Evolutionary conservation across 2,329 filamentous ascomycete genomes (phyloP), one percentile per base, ranked within the genome.

Genomic region (Lachnellula subtilissima): DNA sequence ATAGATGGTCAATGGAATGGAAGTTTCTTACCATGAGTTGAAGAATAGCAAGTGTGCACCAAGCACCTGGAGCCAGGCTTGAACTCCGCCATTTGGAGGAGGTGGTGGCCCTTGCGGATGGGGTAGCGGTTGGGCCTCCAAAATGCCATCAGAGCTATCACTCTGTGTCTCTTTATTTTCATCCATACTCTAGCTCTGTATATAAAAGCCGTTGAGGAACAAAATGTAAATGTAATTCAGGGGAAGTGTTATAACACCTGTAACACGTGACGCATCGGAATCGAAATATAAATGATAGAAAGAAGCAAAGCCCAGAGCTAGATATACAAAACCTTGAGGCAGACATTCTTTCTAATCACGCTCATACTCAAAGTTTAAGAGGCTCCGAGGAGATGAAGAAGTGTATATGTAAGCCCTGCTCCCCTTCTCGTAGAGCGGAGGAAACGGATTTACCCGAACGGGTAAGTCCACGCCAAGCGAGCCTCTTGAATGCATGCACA

Each of bases 41-140:
- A 57, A 54, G 37, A 54, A 57, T 23, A 54, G 19, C 11, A 57
- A 47, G 43, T 32, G 28, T 14, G 72, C 76, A 15, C 79, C 71
- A 2, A 74, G 72, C 4, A 79, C 78, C 62, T 83, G 81, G 1
- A 74, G 69, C 82, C 81, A 84, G n/a, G 81, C 81, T 37, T 71
- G 66, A 25, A 77, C 64, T 0, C 81, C 81, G 7, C 80, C 81
- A 54, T 84, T 67, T 8, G 71, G 67, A 50, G 42, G 42, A 19
- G 42, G 19, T 15, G 42, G 42, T 17, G 19, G 19, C n/a, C 15
- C 11, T 19, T 7, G 42, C 5, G 5, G 42, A 11, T 45, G 42
- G n/a, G n/a, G 15, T 22, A 19, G 9, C 15, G 42, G 42, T 14
- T 45, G 42, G 19, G 42, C 19, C 22, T 45, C 42, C 3, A 45